Evolutionary conservation across 1,139 yeast species (phyloP).

Genomic region (Hyphopichia buzzinii): DNA sequence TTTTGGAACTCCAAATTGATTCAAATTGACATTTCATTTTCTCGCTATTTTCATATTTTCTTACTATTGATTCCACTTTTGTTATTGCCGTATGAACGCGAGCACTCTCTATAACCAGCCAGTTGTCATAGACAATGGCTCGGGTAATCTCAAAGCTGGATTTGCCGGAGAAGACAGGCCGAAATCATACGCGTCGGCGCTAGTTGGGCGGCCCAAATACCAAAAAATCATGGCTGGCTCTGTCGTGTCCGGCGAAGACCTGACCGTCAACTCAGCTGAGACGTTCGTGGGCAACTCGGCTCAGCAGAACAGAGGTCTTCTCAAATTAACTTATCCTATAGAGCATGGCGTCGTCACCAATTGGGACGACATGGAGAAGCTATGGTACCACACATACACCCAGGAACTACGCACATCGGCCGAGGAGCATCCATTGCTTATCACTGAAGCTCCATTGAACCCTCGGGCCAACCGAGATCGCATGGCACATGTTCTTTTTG

Average conservation of each 20-base stretch:
- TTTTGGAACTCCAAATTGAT: too few species aligned
- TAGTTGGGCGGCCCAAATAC: slow-evolving; percentile 83
- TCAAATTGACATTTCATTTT: too few species aligned
- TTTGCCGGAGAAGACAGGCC: slow-evolving; percentile 93
- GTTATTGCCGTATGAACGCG: slow-evolving; percentile 9
- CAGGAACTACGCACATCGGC: slow-evolving; percentile 54
- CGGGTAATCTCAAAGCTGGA: slow-evolving; percentile 84
- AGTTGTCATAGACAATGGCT: slow-evolving; percentile 90
- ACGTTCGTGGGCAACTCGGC: slow-evolving; percentile 74
- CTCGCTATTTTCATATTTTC: too few species aligned
- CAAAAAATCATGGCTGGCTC: slow-evolving; percentile 84
- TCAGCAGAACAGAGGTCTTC: slow-evolving; percentile 70
- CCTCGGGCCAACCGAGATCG: slow-evolving; percentile 68
- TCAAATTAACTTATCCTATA: slow-evolving; percentile 69
- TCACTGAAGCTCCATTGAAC: slow-evolving; percentile 89
- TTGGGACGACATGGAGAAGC: slow-evolving; percentile 83
- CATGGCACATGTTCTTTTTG: slow-evolving; percentile 78
- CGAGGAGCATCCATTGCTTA: slow-evolving; percentile 59
- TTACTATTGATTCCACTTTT: too few species aligned
- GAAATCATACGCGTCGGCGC: slow-evolving; percentile 45
- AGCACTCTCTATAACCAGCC: slow-evolving; percentile 66
- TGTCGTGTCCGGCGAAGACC: slow-evolving; percentile 35
- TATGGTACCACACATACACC: slow-evolving; percentile 67
- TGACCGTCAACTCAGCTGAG: slow-evolving; percentile 14
- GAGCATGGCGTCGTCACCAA: slow-evolving; percentile 77